A percentile compares a stretch with the other conserved stretches of the same genome.
phyloP scores from a whole-genome alignment of 1,139 yeast species.

The Saccharomyces hybrid region DNA sequence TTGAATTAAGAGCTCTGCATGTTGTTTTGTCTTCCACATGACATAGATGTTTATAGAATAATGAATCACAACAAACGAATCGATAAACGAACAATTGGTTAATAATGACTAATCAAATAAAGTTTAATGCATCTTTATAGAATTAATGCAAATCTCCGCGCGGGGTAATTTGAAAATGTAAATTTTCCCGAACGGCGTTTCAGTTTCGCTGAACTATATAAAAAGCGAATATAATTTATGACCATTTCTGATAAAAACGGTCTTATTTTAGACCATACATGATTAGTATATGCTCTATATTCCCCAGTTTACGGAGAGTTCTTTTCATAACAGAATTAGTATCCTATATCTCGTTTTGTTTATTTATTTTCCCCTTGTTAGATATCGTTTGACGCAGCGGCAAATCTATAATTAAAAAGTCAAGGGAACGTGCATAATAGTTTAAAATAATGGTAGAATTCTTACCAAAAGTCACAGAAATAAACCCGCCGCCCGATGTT shows the following conservation, averaged over 20 bases:
- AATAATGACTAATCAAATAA: neutral
- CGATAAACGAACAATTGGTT: neutral
- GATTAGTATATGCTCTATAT: neutral
- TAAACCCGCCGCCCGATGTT: neutral
- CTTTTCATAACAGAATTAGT: neutral
- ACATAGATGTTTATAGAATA: neutral
- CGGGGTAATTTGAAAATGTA: neutral
- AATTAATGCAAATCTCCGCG: neutral
- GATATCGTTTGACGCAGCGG: neutral
- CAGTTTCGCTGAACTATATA: neutral
- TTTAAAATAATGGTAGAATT: neutral
- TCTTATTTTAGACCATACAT: neutral
- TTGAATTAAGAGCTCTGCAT: neutral
- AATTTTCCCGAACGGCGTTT: neutral
- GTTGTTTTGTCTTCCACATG: neutral
- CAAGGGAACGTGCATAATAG: neutral
- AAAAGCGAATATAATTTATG: neutral
- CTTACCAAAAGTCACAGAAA: neutral
- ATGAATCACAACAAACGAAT: neutral
- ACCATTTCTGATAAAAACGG: neutral
- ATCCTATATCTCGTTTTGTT: neutral
- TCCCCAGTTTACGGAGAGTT: neutral
- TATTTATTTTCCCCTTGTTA: neutral
- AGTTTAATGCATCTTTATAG: neutral
- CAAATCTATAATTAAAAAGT: neutral